phyloP scores from a whole-genome alignment of 129 eudicot species.

The Heracleum sosnowskyi region DNA sequence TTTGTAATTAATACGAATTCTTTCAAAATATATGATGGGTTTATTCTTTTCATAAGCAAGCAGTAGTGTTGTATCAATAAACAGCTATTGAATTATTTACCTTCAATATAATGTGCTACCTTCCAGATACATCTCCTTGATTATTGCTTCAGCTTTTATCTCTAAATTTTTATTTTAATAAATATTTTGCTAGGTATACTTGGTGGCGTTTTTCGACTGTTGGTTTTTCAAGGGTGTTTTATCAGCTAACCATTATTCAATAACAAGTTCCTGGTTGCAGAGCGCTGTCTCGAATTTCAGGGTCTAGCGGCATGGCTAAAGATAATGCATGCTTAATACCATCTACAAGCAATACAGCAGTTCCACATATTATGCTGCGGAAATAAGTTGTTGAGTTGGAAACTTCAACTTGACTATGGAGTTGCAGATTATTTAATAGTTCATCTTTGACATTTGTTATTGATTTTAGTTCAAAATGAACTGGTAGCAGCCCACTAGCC shows the following conservation, averaged over 20 bases:
- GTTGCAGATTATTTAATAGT: neutral
- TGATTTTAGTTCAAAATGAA: neutral
- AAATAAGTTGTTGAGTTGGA: neutral
- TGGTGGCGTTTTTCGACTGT: neutral
- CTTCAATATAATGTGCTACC: neutral
- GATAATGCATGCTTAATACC: slow-evolving; percentile 6
- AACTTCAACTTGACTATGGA: neutral
- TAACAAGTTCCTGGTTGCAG: neutral
- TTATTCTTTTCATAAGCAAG: neutral
- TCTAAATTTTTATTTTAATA: neutral
- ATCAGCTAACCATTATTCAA: neutral
- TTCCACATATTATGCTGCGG: neutral
- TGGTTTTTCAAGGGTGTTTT: neutral
- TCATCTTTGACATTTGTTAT: neutral
- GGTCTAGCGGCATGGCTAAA: neutral
- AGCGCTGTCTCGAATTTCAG: neutral
- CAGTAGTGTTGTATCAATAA: neutral
- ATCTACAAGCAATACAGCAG: neutral
- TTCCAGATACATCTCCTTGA: neutral
- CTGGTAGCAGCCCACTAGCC: neutral
- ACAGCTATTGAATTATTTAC: neutral
- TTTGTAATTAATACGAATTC: neutral
- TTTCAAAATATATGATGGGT: neutral
- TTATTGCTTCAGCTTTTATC: neutral
- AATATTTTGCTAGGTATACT: neutral